phyloP scores from a whole-genome alignment of 176 grass and related monocot genomes.

The Zizania latifolia region DNA sequence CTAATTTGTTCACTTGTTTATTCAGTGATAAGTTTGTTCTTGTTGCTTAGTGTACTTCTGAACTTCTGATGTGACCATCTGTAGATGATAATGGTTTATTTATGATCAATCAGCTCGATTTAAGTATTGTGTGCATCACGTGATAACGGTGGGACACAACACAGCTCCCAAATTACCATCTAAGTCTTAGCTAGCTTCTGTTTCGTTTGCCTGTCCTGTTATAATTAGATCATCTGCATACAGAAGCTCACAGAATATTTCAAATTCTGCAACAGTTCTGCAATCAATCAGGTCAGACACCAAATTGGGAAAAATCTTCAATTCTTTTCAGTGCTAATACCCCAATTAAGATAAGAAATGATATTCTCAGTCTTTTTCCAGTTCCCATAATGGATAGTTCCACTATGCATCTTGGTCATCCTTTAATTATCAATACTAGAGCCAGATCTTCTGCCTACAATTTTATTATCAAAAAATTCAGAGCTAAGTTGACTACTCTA shows the following conservation, averaged over 20 bases:
- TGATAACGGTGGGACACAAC: background rate
- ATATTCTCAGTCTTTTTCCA: too few relatives aligned
- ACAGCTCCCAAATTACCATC: background rate
- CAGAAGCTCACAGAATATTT: background rate
- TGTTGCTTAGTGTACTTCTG: background rate
- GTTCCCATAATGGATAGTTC: background rate
- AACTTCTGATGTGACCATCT: conserved; percentile 23
- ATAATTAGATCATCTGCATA: too few relatives aligned
- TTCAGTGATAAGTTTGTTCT: background rate
- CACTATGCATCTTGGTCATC: background rate
- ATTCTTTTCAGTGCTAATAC: background rate
- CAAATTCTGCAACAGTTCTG: background rate
- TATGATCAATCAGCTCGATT: background rate
- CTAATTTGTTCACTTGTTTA: background rate
- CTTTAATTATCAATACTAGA: background rate
- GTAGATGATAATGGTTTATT: background rate
- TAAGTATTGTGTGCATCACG: background rate
- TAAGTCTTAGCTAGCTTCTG: too few relatives aligned
- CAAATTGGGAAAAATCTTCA: background rate
- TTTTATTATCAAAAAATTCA: background rate
- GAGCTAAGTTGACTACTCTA: background rate
- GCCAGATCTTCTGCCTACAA: background rate
- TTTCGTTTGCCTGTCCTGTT: too few relatives aligned
- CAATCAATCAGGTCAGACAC: background rate
- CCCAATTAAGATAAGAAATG: background rate